Base-by-base conservation (phyloP, 2,329 filamentous ascomycete species). In the Endocalyx cinctus region DNA sequence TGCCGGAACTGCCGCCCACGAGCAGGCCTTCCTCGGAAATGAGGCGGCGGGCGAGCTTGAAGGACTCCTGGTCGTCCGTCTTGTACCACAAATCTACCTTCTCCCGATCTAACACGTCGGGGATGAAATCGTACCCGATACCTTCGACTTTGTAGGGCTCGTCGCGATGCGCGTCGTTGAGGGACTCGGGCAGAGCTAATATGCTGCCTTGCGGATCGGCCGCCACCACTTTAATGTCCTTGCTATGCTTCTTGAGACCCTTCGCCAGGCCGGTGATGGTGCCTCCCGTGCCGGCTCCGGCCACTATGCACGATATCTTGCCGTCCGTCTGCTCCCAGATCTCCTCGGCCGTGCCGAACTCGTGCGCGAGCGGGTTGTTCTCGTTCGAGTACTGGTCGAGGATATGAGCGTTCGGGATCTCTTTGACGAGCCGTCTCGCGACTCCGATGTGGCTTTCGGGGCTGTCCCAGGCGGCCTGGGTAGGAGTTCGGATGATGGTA, bases 381-480 rank as follows among this genome's bases (percentile, higher is more conserved):
- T 68, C 61, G 62, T 98, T 98, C 41, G 79, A 77, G 64, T 98
- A 98, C 67, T 98, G 92, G 59, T 98, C 90, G 41, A 98, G 72
- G 52, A 98, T 98, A 60, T 97, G 88, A 11, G 89, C 89, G 55
- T 96, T 95, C 25, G 92, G 92, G 22, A 98, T 82, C 67, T 98
- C 92, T 68, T 95, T 94, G 54, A 95, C 79, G 37, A 98, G 72
- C 31, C 88, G 79, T 50, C 78, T 79, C 10, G 92, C 92, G 35
- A 98, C 92, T 36, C 92, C 92, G 53, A 98, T 98, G 62, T 98
- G 92, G 35, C 86, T 94, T 67, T 98, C 92, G 35, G 92, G 92
- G 25, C 80, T 82, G 63, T 98, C 92, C 70, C 79, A 97, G 26
- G 92, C 90, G 23, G 92, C 92, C 63, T 94, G 87, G 20, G 89